phyloP scores from a whole-genome alignment of 1,284 basidiomycete species.

The Cryptococcus sp. region DNA sequence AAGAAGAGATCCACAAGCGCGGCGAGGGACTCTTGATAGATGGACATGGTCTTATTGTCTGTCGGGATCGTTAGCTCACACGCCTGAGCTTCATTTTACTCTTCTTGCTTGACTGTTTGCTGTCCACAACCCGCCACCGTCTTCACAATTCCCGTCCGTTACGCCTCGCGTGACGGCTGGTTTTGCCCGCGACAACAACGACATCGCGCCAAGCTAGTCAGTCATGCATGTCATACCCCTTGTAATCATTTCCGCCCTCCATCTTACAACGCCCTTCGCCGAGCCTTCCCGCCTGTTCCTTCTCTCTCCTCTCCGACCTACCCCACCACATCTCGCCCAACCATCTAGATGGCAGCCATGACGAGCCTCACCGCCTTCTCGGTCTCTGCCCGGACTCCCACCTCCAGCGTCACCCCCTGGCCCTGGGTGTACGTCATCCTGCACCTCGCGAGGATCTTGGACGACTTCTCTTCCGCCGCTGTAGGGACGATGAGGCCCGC shows the following conservation, averaged over 20 bases:
- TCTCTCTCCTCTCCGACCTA: background rate
- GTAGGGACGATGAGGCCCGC: slow-evolving; percentile 80
- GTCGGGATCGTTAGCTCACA: no score
- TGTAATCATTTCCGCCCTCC: background rate
- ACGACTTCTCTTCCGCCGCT: slow-evolving; percentile 67
- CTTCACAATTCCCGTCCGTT: no score
- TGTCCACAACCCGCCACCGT: no score
- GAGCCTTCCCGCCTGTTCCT: no score
- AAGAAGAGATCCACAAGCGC: slow-evolving; percentile 32
- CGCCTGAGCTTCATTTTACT: no score
- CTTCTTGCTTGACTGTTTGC: no score
- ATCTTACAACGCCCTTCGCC: background rate
- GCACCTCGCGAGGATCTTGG: slow-evolving; percentile 83
- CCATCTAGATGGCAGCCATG: slow-evolving; percentile 74
- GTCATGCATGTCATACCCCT: background rate
- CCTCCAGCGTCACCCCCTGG: slow-evolving; percentile 91
- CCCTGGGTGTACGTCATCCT: slow-evolving; percentile 92
- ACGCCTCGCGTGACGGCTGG: no score
- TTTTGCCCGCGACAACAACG: no score
- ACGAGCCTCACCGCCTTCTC: slow-evolving; percentile 81
- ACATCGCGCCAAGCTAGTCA: background rate
- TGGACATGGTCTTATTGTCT: no score
- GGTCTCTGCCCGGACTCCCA: slow-evolving; percentile 88
- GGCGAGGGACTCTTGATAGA: no score
- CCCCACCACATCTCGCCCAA: background rate